Conservation (phyloP, 805 yeast species). For the Candida dendrica region DNA sequence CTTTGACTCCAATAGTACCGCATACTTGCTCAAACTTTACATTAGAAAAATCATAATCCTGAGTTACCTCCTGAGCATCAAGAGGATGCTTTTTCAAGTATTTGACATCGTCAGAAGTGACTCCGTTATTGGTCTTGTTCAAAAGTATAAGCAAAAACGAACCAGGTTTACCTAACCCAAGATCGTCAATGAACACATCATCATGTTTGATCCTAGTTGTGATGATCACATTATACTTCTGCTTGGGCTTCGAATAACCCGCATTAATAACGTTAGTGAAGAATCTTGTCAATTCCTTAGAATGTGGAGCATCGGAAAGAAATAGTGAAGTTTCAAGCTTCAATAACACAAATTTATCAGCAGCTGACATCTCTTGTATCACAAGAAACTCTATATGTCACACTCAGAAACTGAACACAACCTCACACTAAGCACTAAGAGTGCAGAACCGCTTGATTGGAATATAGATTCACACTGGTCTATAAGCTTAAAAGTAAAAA, state of each 20-base stretch:
- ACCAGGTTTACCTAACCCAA: constrained; percentile 12
- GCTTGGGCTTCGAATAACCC: constrained; percentile 11
- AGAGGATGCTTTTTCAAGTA: background rate
- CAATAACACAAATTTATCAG: background rate
- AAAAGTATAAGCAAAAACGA: constrained; percentile 10
- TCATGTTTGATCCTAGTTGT: constrained; percentile 13
- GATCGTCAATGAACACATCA: constrained; percentile 9
- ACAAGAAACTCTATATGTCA: too few relatives aligned
- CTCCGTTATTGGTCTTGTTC: background rate
- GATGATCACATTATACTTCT: constrained; percentile 10
- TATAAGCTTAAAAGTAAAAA: too few relatives aligned
- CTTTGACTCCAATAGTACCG: constrained; percentile 13
- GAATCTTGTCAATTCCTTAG: constrained; percentile 3
- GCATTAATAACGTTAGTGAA: constrained; percentile 12
- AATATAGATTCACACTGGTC: too few relatives aligned
- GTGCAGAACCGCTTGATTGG: too few relatives aligned
- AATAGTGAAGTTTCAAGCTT: background rate
- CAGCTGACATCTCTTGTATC: background rate
- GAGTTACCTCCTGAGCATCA: background rate
- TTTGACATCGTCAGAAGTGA: background rate
- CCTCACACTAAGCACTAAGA: too few relatives aligned
- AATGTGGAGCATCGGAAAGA: background rate
- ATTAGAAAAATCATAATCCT: constrained; percentile 3
- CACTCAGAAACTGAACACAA: background rate
- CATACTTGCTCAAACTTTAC: constrained; percentile 4